Evolutionary conservation across 495 filamentous ascomycete genomes (phyloP), one percentile per base, ranked within the genome.

Genomic region (Chaetomium fimeti): DNA sequence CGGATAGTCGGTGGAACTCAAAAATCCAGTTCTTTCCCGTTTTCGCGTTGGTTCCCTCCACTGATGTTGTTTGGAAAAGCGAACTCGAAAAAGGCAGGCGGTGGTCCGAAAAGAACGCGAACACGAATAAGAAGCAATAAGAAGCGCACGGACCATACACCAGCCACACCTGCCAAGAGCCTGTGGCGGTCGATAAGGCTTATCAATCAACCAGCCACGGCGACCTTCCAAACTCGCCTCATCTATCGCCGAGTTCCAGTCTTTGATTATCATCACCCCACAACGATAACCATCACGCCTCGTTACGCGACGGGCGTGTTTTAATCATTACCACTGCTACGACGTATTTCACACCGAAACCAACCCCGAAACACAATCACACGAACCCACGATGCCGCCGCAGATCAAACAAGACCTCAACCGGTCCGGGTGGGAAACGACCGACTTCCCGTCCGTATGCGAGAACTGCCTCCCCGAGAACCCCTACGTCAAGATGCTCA

Each of bases 401-500:
- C 82, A 84, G 65, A 85, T 97, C 75, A 98, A 98, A 78, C 91
- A 97, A 75, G 94, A 98, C 72, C 83, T 98, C 32, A 98, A 98
- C 80, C 87, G 95, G 54, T 93, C 92, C 3, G 94, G 94, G 38
- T 95, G 91, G 91, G 94, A 98, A 77, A 88, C 89, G 38, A 97
- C 94, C 27, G 92, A 90, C 79, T 89, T 89, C 73, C 87, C 85
- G 38, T 86, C 84, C 5, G 82, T 88, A 45, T 87, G 84, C 75
- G 84, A 85, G 67, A 81, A 79, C 73, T 98, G 95, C 74, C 87
- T 98, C 6, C 93, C 94, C 42, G 91, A 95, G 62, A 98, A 98
- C 72, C 94, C 92, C 6, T 98, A 96, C 75, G 94, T 98, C 49
- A 93, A 97, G 75, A 97, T 98, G 92, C 82, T 98, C 53, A 98